These are phyloP conservation scores for Allium sativum DNA, from an alignment of 106 monocot species.

Conservation along the genomic window DNA sequence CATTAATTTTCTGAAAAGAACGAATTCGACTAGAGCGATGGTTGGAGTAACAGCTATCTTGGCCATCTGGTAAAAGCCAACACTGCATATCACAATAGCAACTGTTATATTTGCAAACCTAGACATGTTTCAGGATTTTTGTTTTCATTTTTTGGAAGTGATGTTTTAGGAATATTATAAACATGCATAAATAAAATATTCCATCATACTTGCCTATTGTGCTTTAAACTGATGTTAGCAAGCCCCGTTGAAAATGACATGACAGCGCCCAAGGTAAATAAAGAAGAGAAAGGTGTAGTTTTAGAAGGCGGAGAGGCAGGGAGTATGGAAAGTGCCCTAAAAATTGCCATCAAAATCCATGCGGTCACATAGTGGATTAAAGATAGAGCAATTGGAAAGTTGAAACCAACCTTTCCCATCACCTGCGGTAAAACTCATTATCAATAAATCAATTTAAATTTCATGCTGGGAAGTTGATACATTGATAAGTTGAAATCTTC, in stretches of 20 bases:
- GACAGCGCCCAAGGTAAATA: conserved; percentile 79
- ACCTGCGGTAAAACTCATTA: conserved; percentile 33
- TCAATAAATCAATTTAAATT: not conserved
- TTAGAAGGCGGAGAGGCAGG: conserved; percentile 83
- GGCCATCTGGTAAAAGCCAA: conserved; percentile 98
- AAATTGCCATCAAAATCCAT: conserved; percentile 76
- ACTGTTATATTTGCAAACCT: no score
- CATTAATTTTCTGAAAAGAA: conserved; percentile 60
- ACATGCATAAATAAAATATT: no score
- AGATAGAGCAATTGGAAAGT: conserved; percentile 81
- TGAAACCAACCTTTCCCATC: conserved; percentile 91
- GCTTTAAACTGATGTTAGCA: conserved; percentile 86
- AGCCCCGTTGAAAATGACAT: conserved; percentile 95
- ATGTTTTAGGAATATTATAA: no score
- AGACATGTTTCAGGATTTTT: no score
- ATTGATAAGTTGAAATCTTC: no score
- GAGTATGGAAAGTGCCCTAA: conserved; percentile 61
- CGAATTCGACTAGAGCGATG: conserved; percentile 86
- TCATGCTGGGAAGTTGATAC: not conserved
- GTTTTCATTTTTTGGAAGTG: no score
- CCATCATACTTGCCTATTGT: conserved; percentile 57
- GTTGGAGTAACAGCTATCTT: conserved; percentile 96
- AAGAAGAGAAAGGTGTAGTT: conserved; percentile 82
- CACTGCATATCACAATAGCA: conserved; percentile 28
- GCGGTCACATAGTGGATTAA: conserved; percentile 76